Evolutionary conservation across 1,284 basidiomycete species (phyloP), one percentile per base, ranked within the genome.

Genomic region (Apiotrichum domesticum): DNA sequence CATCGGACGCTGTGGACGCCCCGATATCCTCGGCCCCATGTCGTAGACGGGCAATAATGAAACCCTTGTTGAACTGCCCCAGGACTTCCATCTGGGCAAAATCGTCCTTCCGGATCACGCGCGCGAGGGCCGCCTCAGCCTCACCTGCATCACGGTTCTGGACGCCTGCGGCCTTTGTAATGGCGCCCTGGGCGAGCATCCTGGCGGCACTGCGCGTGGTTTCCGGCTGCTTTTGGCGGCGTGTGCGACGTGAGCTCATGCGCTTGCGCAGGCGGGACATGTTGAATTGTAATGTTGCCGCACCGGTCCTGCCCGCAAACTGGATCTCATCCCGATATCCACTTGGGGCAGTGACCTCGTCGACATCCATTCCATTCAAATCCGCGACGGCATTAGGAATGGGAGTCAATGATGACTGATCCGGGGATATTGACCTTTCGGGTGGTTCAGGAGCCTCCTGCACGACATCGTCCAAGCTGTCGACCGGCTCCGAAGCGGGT

Each of bases 61-160:
- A 98, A 0, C 94, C 95, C 43, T 88, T 82, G 67, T 99, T 98
- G 76, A 97, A 99, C 75, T 98, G 96, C 0, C 96, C 96, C 34
- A 96, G 65, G 14, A 97, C 78, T 0, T 86, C 78, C 95, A 99
- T 98, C 9, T 58, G 65, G 4, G 74, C 80, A 70, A 99, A 98
- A 75, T 99, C 95, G 1, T 78, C 72, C 75, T 98, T 98, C 55
- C 85, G 82, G 44, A 99, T 93, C 33, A 91, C 85, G 10, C 94
- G 84, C 4, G 90, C 84, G 2, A 98, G 83, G 0, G 86, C 85
- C 43, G 84, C 83, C 14, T 85, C 85, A 0, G 88, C 91, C 1
- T 74, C 71, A 21, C 81, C 80, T 35, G 86, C 80, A 46, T 85
- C 81, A 2, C 79, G 77, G 47, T 84, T 85, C 0, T 78, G 70